A percentile compares a stretch with the other conserved stretches of the same genome.
These are phyloP conservation scores for Xerocomus amazonicus DNA, from an alignment of 1,284 basidiomycete species.

Conservation along the genomic window DNA sequence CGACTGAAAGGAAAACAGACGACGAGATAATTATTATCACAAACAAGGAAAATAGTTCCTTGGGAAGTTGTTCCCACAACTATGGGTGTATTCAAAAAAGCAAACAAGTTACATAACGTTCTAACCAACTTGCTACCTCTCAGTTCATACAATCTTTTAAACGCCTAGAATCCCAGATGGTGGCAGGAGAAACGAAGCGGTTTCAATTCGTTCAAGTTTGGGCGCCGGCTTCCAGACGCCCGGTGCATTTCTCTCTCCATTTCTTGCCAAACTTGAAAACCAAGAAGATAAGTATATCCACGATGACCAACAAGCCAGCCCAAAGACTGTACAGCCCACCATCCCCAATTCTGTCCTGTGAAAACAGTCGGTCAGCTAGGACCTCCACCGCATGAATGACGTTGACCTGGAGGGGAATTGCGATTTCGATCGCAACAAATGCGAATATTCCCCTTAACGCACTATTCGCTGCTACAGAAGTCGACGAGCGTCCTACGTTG, in stretches of 20 bases:
- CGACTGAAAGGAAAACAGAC: no score
- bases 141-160: no score
- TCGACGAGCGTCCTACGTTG: constrained; percentile 70
- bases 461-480: constrained; percentile 70
- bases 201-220: no score
- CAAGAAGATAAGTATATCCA: constrained; percentile 46
- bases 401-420: constrained; percentile 61
- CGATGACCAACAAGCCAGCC: constrained; percentile 55
- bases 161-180: no score
- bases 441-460: constrained; percentile 66
- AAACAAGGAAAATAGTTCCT: no score
- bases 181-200: no score
- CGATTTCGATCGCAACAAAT: constrained; percentile 68
- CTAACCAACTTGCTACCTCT: no score
- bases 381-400: neutral
- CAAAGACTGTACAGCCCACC: constrained; percentile 78
- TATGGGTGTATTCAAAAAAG: no score
- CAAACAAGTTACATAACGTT: no score
- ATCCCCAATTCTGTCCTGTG: constrained; percentile 52
- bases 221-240: no score
- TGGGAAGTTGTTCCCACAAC: no score
- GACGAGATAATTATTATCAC: no score
- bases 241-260: constrained; percentile 41
- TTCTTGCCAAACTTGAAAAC: constrained; percentile 45
- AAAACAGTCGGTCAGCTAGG: neutral